Evolutionary conservation across 352 stramenopile genomes (phyloP).

Genomic region (Halophytophthora polymorphica): DNA sequence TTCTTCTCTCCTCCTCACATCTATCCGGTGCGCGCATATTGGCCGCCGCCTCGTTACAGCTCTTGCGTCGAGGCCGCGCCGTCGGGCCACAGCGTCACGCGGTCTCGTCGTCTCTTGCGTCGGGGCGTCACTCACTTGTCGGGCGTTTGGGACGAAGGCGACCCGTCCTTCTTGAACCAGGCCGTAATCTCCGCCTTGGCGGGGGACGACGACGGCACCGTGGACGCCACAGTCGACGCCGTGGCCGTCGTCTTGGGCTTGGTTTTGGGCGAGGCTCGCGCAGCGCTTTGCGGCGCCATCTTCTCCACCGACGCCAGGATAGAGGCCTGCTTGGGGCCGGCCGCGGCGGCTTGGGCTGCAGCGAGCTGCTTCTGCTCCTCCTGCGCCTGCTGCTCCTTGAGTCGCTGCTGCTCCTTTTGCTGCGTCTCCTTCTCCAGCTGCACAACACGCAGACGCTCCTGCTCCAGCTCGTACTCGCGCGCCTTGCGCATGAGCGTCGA

Average conservation of each 20-base stretch:
- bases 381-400: slow-evolving; percentile 21
- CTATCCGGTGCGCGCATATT: too few relatives aligned
- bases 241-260: background rate
- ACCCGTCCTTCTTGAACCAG: slow-evolving; percentile 27
- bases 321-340: background rate
- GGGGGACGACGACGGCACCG: slow-evolving; percentile 6
- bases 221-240: slow-evolving; percentile 1
- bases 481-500: slow-evolving; percentile 46
- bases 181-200: slow-evolving; percentile 28
- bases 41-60: too few relatives aligned
- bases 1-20: too few relatives aligned
- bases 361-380: slow-evolving; percentile 17
- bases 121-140: too few relatives aligned
- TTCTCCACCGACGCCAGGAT: background rate
- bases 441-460: slow-evolving; percentile 24
- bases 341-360: slow-evolving; percentile 1
- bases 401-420: slow-evolving; percentile 14
- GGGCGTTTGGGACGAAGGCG: background rate
- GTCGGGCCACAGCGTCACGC: too few relatives aligned
- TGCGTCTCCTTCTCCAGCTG: slow-evolving; percentile 22
- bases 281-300: background rate
- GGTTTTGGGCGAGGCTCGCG: slow-evolving; percentile 5
- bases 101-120: too few relatives aligned
- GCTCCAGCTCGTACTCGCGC: slow-evolving; percentile 39
- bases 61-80: too few relatives aligned